A percentile compares a stretch with the other conserved stretches of the same genome.
Conservation (phyloP, 306 rosid genomes). For the Sechiopsis laciniata region DNA sequence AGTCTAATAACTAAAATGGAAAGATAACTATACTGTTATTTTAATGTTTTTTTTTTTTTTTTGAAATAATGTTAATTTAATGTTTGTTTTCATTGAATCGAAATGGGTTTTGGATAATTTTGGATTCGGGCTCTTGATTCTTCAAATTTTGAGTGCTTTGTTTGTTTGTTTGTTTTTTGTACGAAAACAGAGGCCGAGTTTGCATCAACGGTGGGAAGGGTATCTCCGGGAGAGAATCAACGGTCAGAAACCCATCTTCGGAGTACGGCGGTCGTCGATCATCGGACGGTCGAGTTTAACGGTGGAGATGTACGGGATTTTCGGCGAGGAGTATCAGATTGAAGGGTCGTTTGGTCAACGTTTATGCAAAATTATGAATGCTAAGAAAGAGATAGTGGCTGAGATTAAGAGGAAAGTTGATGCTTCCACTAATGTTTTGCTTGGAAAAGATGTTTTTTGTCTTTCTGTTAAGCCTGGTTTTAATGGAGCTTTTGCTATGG, state of each 20-base stretch:
- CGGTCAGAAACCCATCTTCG: constrained; percentile 62
- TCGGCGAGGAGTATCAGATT: constrained; percentile 56
- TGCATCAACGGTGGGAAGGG: constrained; percentile 96
- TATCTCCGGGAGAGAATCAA: constrained; percentile 62
- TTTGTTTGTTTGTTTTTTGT: neutral
- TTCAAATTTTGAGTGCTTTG: neutral
- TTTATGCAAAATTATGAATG: constrained; percentile 44
- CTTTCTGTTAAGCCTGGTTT: constrained; percentile 65
- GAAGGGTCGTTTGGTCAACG: constrained; percentile 75
- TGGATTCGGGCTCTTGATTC: neutral
- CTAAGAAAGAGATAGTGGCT: constrained; percentile 42
- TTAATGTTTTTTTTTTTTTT: too few relatives aligned
- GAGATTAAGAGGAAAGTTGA: constrained; percentile 86
- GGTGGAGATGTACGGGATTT: constrained; percentile 57
- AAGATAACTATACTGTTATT: too few relatives aligned
- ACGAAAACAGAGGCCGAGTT: constrained; percentile 61
- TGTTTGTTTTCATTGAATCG: neutral
- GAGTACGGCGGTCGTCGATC: constrained; percentile 71
- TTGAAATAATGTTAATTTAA: too few relatives aligned
- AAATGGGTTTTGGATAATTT: constrained; percentile 1
- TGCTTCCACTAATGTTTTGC: constrained; percentile 66
- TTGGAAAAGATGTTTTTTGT: constrained; percentile 81
- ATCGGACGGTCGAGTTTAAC: constrained; percentile 65
- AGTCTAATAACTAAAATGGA: too few relatives aligned
- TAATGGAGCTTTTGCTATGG: constrained; percentile 85